Percentiles rank a stretch among this genome's conserved stretches.
These are phyloP conservation scores for Myrica gale DNA, from an alignment of 306 rosid genomes.

Conservation along the genomic window DNA sequence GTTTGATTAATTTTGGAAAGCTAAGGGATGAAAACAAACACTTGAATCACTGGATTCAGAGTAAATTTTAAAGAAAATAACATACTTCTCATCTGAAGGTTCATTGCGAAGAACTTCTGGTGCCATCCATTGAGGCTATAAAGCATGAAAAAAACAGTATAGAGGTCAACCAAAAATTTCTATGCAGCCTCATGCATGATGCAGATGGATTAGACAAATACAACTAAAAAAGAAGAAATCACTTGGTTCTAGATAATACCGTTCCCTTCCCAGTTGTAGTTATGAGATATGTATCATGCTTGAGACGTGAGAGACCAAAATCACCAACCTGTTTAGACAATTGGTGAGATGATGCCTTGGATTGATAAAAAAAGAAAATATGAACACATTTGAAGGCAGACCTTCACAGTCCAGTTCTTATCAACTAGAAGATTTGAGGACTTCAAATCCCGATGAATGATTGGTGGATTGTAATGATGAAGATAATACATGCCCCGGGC, in stretches of 20 bases:
- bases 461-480: constrained; percentile 91
- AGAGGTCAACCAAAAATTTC: not conserved
- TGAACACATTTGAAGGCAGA: constrained; percentile 31
- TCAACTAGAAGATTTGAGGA: constrained; percentile 94
- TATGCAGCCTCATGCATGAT: constrained; percentile 8
- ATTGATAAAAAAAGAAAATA: constrained; percentile 11
- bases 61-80: constrained; percentile 16
- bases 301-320: constrained; percentile 97
- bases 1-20: constrained; percentile 14
- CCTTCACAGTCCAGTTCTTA: constrained; percentile 97
- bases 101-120: constrained; percentile 99
- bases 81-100: constrained; percentile 95
- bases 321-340: constrained; percentile 76
- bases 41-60: not conserved
- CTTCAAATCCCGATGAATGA: constrained; percentile 93
- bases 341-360: constrained; percentile 21
- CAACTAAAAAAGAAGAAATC: constrained; percentile 10
- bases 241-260: constrained; percentile 39
- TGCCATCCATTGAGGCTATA: constrained; percentile 99
- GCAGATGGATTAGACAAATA: constrained; percentile 17
- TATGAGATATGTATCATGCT: constrained; percentile 84
- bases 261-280: constrained; percentile 98
- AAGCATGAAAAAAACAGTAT: constrained; percentile 28
- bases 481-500: constrained; percentile 95
- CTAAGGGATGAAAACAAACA: constrained; percentile 12